Percentiles rank a stretch among this genome's conserved stretches.
These are phyloP conservation scores for Thozetella sp. DNA, from an alignment of 495 filamentous ascomycete species.

Conservation along the genomic window DNA sequence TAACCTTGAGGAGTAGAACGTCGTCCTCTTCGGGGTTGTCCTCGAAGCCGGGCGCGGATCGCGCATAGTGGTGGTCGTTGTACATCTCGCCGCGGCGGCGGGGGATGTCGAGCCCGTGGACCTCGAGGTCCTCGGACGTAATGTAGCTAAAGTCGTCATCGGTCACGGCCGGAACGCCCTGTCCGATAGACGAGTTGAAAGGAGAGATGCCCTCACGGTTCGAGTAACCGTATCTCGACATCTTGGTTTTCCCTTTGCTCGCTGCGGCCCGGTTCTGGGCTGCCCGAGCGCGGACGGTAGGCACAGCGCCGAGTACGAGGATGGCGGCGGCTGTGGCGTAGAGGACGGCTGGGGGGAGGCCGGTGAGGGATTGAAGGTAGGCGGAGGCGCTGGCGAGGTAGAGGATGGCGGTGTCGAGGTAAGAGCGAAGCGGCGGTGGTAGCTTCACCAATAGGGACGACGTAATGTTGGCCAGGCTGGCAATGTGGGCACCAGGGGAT, in stretches of 20 bases:
- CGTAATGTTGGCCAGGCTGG: constrained; percentile 41
- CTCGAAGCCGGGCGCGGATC: constrained; percentile 16
- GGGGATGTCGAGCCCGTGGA: constrained; percentile 21
- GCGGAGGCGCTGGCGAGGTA: constrained; percentile 55
- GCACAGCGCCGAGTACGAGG: constrained; percentile 47
- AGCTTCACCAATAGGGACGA: constrained; percentile 34
- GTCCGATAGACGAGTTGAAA: constrained; percentile 52
- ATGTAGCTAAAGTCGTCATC: constrained; percentile 85
- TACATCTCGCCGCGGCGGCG: constrained; percentile 36
- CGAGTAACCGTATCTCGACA: constrained; percentile 67
- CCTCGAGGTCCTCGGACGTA: constrained; percentile 66
- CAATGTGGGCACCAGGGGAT: constrained; percentile 50
- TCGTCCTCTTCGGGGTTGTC: constrained; percentile 62
- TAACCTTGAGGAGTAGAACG: constrained; percentile 73
- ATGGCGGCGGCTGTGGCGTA: constrained; percentile 43
- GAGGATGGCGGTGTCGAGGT: constrained; percentile 41
- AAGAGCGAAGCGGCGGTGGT: constrained; percentile 45
- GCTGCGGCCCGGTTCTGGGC: constrained; percentile 9
- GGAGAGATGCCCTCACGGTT: constrained; percentile 55
- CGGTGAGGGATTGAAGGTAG: constrained; percentile 52
- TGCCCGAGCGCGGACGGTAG: constrained; percentile 49
- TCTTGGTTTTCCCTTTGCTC: constrained; percentile 30
- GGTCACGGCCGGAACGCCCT: constrained; percentile 60
- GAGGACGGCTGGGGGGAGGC: constrained; percentile 43
- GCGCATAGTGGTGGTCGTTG: constrained; percentile 24